Conservation (phyloP, 2,329 filamentous ascomycete species). For the Microdochium paspali region DNA sequence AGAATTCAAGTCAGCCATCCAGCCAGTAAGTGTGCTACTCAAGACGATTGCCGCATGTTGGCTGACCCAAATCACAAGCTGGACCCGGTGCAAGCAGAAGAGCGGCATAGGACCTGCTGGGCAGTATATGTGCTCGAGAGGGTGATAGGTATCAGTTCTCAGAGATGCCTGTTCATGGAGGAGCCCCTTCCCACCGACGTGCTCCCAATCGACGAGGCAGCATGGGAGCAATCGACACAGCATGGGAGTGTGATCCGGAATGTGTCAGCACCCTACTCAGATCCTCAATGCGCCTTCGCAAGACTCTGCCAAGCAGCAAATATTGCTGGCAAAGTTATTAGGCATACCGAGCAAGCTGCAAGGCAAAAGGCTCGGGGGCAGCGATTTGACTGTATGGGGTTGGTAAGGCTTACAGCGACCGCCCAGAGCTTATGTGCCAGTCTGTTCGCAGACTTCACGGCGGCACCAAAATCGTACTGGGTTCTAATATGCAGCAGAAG, state of each 20-base stretch:
- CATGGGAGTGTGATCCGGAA: conserved; percentile 19
- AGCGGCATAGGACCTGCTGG: conserved; percentile 37
- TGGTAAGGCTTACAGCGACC: conserved; percentile 8
- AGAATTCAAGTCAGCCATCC: conserved; percentile 17
- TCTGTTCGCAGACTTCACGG: conserved; percentile 3
- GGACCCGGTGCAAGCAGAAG: conserved; percentile 35
- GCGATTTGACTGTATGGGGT: conserved; percentile 7
- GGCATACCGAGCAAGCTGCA: conserved; percentile 5
- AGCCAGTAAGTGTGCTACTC: conserved; percentile 15
- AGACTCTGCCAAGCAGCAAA: conserved; percentile 32
- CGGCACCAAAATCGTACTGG: conserved; percentile 5
- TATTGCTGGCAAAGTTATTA: conserved; percentile 22
- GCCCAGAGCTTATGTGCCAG: conserved; percentile 5
- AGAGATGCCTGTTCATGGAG: conserved; percentile 25
- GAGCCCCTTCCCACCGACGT: conserved; percentile 16
- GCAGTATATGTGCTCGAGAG: conserved; percentile 35
- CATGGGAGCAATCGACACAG: conserved; percentile 23
- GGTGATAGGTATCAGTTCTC: conserved; percentile 15
- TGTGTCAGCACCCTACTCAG: conserved; percentile 30
- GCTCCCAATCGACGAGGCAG: conserved; percentile 26
- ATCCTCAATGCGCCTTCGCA: conserved; percentile 37
- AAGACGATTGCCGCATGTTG: too few relatives aligned
- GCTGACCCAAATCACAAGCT: too few relatives aligned
- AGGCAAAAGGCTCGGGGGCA: conserved; percentile 4
- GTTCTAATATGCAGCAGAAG: conserved; percentile 4